Evolutionary conservation across 2,329 filamentous ascomycete species (phyloP), one percentile per base, ranked within the genome.

Genomic region (Pseudogymnoascus destructans): DNA sequence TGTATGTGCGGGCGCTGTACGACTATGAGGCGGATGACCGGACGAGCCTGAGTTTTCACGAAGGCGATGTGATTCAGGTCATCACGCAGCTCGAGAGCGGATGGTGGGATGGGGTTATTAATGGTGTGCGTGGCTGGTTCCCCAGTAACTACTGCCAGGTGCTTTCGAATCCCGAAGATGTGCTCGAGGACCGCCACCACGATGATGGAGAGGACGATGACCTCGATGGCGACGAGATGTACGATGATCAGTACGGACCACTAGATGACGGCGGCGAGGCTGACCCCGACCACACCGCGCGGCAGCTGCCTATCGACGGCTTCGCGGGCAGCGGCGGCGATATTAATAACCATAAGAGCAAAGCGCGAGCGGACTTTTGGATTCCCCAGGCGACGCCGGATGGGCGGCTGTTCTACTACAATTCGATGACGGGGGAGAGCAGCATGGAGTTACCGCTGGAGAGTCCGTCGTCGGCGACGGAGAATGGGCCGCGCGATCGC

Each of bases 61-160:
- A 95, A 71, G 93, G 93, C 68, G 93, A 98, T 73, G 84, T 97
- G 65, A 98, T 98, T 67, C 92, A 97, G 74, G 93, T 98, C 66
- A 92, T 98, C 67, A 98, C 93, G 57, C 92, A 96, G 74, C 79
- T 97, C 59, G 93, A 98, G 72, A 97, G 91, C 68, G 93, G 93
- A 59, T 98, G 93, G 93, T 98, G 93, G 93, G 93, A 98, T 74
- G 93, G 93, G 55, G 89, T 98, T 59, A 95, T 98, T 70, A 93
- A 96, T 68, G 89, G 91, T 60, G 87, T 95, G 65, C 85, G 93
- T 70, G 93, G 93, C 70, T 98, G 93, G 93, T 98, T 98, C 71
- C 93, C 93, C 35, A 97, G 92, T 77, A 98, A 98, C 72, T 98
- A 98, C 74, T 97, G 93, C 75, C 85, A 89, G 64, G 83, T 93